Base-by-base conservation (phyloP, 768 basidiomycete species). In the Xerocomellus intermedius region DNA sequence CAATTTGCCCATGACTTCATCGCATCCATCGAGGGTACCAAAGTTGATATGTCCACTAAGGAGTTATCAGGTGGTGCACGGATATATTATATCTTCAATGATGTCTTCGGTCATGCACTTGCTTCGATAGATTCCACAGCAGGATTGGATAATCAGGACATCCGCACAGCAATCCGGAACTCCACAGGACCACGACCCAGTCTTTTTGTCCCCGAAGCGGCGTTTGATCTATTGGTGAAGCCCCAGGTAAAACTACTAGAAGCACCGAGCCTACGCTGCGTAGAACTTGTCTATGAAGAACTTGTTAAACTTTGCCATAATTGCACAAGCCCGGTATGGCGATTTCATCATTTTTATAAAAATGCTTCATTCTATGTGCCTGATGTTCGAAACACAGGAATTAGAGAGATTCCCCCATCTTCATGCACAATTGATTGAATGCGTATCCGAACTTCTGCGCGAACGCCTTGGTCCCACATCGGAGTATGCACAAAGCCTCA, bases 81-180 rank as follows among this genome's bases (percentile, higher is more conserved):
- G 50, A 94, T 99, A 73, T 98, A 98, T 74, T 98, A 98, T 76
- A 98, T 99, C 69, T 99, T 99, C 82, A 94, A 98, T 69, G 97
- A 98, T 65, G 84, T 98, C 50, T 99, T 98, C 66, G 97, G 97
- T 2, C 81, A 89, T 48, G 97, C 96, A 1, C 83, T 99, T 8
- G 82, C 85, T 52, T 87, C 83, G 7, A 92, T 99, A 64, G 90
- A 98, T 67, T 87, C 97, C 1, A 93, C 94, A 14, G 80, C 85
- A 45, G 95, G 95, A 67, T 79, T 99, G 51, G 94, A 94, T 55
- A 86, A 90, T 55, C 89, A 91, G 62, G 97, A 99, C 68, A 98
- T 99, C 67, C 85, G 96, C 22, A 99, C 97, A 5, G 97, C 97
- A 26, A 99, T 99, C 61, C 85, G 97, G 28, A 99, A 99, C 69